phyloP scores from a whole-genome alignment of 2,329 filamentous ascomycete species.

The Colletotrichum tropicale region DNA sequence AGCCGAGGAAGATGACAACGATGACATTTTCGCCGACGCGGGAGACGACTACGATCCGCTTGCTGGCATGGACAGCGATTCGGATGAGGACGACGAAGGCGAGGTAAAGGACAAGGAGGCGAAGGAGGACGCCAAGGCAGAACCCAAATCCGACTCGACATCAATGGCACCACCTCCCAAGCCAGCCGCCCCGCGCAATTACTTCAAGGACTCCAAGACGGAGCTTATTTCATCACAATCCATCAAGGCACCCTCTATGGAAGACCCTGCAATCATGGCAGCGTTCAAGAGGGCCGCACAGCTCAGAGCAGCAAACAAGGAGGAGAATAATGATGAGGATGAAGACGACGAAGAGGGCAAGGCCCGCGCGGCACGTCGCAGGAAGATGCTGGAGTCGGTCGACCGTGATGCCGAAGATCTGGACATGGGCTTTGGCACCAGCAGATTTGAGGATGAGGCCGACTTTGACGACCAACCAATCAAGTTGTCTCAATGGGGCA shows the following conservation, averaged over 20 bases:
- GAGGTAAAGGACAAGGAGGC: constrained; percentile 32
- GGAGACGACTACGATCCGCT: constrained; percentile 73
- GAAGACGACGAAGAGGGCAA: constrained; percentile 48
- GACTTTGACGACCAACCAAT: constrained; percentile 73
- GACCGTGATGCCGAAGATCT: constrained; percentile 88
- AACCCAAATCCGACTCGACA: constrained; percentile 23
- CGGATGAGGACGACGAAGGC: constrained; percentile 46
- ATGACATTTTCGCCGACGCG: constrained; percentile 70
- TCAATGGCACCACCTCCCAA: constrained; percentile 53
- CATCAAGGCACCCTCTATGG: constrained; percentile 59
- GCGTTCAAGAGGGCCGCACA: constrained; percentile 85
- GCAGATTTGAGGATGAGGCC: constrained; percentile 85
- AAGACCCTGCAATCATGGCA: constrained; percentile 80
- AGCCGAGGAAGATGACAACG: constrained; percentile 59
- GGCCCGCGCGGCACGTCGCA: constrained; percentile 70
- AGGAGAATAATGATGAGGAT: constrained; percentile 38
- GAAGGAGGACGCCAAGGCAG: constrained; percentile 21
- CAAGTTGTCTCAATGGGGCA: constrained; percentile 70
- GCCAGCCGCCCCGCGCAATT: constrained; percentile 54
- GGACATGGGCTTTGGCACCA: constrained; percentile 93
- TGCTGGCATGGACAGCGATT: constrained; percentile 56
- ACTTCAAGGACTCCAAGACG: constrained; percentile 65
- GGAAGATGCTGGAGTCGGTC: constrained; percentile 74
- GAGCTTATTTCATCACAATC: constrained; percentile 57
- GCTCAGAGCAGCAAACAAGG: constrained; percentile 48